Evolutionary conservation across 352 stramenopile genomes (phyloP).

Genomic region (Phytopythium aichiense): DNA sequence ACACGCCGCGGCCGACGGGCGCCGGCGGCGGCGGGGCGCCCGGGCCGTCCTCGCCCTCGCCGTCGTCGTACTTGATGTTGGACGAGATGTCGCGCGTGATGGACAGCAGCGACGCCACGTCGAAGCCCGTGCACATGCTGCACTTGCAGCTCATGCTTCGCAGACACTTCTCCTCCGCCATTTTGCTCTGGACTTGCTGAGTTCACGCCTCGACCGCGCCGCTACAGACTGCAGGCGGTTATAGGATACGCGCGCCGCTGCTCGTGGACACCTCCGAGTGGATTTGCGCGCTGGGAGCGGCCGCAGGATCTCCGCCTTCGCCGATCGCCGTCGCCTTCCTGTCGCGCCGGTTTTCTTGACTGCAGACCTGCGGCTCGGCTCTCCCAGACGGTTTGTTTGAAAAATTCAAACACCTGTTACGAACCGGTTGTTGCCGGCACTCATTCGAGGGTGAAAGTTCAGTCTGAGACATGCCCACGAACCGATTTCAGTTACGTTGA

Average conservation of each 20-base stretch:
- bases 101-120: constrained; percentile 67
- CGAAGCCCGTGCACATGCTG: constrained; percentile 75
- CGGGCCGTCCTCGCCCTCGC: constrained; percentile 20
- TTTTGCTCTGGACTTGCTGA: constrained; percentile 11
- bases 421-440: too few species aligned
- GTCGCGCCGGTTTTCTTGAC: too few species aligned
- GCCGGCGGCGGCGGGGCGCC: constrained; percentile 19
- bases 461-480: too few species aligned
- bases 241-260: not conserved
- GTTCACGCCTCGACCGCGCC: too few species aligned
- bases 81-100: constrained; percentile 82
- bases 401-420: constrained; percentile 1
- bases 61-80: constrained; percentile 67
- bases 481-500: too few species aligned
- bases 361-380: too few species aligned
- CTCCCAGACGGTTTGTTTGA: not conserved
- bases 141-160: constrained; percentile 87
- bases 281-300: too few species aligned
- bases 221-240: not conserved
- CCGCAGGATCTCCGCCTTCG: too few species aligned
- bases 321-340: too few species aligned
- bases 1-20: constrained; percentile 19
- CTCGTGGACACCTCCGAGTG: not conserved
- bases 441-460: too few species aligned
- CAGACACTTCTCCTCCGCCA: constrained; percentile 76